phyloP scores from a whole-genome alignment of 208 protist genomes.

The Leptomonas pyrrhocoris region DNA sequence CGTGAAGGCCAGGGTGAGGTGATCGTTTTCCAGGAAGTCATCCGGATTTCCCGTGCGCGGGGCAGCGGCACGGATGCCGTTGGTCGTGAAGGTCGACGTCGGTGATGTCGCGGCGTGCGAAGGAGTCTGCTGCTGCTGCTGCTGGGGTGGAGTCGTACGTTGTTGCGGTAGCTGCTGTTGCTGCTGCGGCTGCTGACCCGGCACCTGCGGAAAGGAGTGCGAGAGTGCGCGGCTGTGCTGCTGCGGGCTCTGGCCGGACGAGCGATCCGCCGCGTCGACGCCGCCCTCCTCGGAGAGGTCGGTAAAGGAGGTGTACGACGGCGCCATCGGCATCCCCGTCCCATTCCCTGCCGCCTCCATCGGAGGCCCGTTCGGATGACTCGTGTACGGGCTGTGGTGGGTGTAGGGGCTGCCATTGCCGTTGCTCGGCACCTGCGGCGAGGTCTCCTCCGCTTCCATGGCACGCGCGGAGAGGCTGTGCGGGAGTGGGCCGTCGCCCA shows the following conservation, averaged over 20 bases:
- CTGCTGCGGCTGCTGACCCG: slow-evolving; percentile 9
- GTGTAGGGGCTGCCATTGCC: slow-evolving; percentile 16
- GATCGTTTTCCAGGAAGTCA: slow-evolving; percentile 38
- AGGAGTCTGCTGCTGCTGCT: slow-evolving; percentile 4
- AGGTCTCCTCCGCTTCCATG: slow-evolving; percentile 18
- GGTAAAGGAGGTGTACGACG: slow-evolving; percentile 38
- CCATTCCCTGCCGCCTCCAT: slow-evolving; percentile 7
- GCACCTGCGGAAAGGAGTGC: slow-evolving; percentile 3
- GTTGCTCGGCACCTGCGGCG: slow-evolving; percentile 14
- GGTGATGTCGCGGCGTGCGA: slow-evolving; percentile 7
- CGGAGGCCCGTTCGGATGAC: slow-evolving; percentile 8
- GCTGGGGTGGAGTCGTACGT: not conserved
- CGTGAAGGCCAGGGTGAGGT: slow-evolving; percentile 38
- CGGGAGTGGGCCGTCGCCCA: slow-evolving; percentile 13
- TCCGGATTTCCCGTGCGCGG: slow-evolving; percentile 26
- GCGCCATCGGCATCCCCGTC: slow-evolving; percentile 20
- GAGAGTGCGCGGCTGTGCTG: slow-evolving; percentile 12
- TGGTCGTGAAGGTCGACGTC: slow-evolving; percentile 26
- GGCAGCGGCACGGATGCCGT: slow-evolving; percentile 22
- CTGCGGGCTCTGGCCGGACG: slow-evolving; percentile 7
- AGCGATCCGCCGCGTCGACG: slow-evolving; percentile 20
- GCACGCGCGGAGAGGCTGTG: slow-evolving; percentile 24
- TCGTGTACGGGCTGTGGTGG: slow-evolving; percentile 20
- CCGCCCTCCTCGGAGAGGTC: slow-evolving; percentile 34
- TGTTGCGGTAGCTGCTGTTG: slow-evolving; percentile 3